phyloP scores from a whole-genome alignment of 768 basidiomycete species.

The Tremella mesenterica region DNA sequence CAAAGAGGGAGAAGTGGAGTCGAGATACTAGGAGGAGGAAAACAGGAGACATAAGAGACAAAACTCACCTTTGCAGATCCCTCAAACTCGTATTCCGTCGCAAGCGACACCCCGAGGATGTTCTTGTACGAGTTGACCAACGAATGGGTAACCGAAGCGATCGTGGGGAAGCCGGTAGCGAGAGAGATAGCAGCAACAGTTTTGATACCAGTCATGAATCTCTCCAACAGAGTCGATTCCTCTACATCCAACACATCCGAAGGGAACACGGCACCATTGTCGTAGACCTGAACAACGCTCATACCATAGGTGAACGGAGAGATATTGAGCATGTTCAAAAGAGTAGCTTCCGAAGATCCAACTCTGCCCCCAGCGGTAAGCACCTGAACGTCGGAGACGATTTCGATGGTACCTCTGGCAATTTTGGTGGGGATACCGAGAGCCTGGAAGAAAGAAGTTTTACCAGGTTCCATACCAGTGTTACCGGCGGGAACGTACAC shows the following conservation, averaged over 20 bases:
- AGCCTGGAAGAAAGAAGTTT: constrained; percentile 99
- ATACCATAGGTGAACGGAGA: constrained; percentile 99
- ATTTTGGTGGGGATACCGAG: constrained; percentile 99
- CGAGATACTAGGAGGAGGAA: constrained; percentile 26
- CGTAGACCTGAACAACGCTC: constrained; percentile 94
- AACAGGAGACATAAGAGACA: constrained; percentile 9
- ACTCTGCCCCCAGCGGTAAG: constrained; percentile 86
- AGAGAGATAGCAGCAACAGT: constrained; percentile 92
- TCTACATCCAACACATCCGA: constrained; percentile 86
- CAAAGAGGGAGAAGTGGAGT: too few species aligned
- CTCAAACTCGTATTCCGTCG: constrained; percentile 90
- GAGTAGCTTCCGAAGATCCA: constrained; percentile 91
- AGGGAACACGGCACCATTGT: constrained; percentile 83
- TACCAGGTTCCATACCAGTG: constrained; percentile 99
- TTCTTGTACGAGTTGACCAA: constrained; percentile 99
- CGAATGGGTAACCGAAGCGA: constrained; percentile 86
- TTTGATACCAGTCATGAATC: constrained; percentile 88
- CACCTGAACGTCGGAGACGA: constrained; percentile 92
- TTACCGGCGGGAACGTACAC: constrained; percentile 88
- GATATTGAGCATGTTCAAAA: constrained; percentile 99
- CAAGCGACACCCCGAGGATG: constrained; percentile 75
- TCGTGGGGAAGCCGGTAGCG: constrained; percentile 89
- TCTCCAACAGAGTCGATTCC: constrained; percentile 79
- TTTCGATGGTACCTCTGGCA: constrained; percentile 99
- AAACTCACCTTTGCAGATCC: constrained; percentile 75